Base-by-base conservation (phyloP, 495 filamentous ascomycete species). In the Thermothielavioides terrestris region DNA sequence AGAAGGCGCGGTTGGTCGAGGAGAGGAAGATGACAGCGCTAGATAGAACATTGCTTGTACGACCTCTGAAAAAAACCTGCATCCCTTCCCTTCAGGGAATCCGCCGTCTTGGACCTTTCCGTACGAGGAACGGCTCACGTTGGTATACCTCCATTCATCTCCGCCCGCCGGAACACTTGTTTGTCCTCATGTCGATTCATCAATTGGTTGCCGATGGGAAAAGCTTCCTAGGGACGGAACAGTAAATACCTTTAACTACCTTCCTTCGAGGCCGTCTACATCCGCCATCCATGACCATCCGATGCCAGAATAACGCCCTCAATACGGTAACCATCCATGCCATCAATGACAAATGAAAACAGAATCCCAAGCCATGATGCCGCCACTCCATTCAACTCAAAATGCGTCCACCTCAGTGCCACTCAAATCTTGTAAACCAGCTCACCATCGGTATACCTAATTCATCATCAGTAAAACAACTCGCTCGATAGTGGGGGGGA, bases 361-460 rank as follows among this genome's bases (percentile, higher is more conserved):
- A 46, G n/a, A 46, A 18, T 26, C 9, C 39, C 22, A 46, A 20
- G 14, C 31, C 1, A 10, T 32, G 11, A 34, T 22, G 8, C 42
- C 42, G 8, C 4, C 35, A 25, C 34, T 6, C 11, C 25, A 14
- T 2, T 10, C 15, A 15, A 28, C 15, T 1, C 20, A 36, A 8
- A 17, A 5, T 22, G 23, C 41, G 11, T 8, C 45, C 30, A 9
- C 3, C n/a, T 17, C 8, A 25, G 22, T 21, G 17, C 22, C 3
- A 22, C 21, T 54, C 56, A 72, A 46, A 75, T 68, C 67, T 70
- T 72, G 46, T 73, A 74, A 26, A 75, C 68, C 21, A 71, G 47
- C 39, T 73, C 61, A 3, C 68, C 71, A 55, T 68, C 67, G 20
- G 68, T 67, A 59, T 66, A 74, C 72, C 72, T 75, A 46, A 15